Evolutionary conservation across 306 rosid genomes (phyloP), one percentile per base, ranked within the genome.

Genomic region (Cucumis hystrix): DNA sequence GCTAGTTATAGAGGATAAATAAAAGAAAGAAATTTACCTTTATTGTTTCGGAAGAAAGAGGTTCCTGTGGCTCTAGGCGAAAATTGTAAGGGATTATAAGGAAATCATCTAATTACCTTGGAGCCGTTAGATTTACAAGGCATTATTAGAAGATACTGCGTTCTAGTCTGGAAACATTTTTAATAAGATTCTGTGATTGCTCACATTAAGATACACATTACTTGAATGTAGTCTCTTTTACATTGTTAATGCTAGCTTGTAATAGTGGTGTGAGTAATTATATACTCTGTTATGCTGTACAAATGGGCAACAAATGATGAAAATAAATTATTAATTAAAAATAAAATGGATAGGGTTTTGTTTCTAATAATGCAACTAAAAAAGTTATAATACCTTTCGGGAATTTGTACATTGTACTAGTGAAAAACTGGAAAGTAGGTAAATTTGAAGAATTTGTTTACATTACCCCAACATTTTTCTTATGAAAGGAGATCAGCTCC

Each of bases 401-500:
- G 52, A 72, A 54, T 49, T 47, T 65, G 23, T 18, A 37, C 30
- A 40, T 71, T 4, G 12, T 67, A 11, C 25, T 37, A 15, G 71
- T 65, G 71, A 37, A 18, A 67, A 67, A 15, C 23, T 37, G 71
- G 10, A 18, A 40, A 40, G 21, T n/a, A 37, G 21, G n/a, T 67
- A 11, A 40, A 37, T 67, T 67, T 67, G 54, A 67, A 67, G 73
- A 39, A 39, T 40, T 67, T 1, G 11, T 25, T 49, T 47, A 16
- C 43, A 72, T 47, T 52, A 0, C 37, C 60, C 67, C 39, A 16
- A 33, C n/a, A n/a, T 56, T 75, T 25, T 25, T 68, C 37, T 54
- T 9, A 74, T 57, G 20, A 47, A 77, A 76, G 66, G 76, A 59
- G 81, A 52, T 82, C 41, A 65, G 13, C 43, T 78, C 72, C 82